Evolutionary conservation across 2,329 filamentous ascomycete species (phyloP).

Genomic region (Fusarium palustre): DNA sequence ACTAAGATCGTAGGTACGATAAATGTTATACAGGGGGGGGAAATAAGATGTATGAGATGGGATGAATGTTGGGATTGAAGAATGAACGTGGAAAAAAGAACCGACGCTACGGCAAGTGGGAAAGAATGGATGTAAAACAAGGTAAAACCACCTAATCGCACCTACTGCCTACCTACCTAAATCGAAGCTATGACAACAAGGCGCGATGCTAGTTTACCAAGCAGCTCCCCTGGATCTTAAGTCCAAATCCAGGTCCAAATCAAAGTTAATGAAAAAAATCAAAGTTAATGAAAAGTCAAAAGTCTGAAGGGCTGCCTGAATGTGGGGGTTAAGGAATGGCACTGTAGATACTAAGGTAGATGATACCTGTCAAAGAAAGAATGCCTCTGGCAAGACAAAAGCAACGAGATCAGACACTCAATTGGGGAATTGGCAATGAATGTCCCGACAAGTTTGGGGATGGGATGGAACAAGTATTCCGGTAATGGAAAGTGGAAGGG

Average conservation of each 20-base stretch:
- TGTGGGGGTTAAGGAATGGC: not conserved
- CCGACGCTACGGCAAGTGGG: slow-evolving; percentile 36
- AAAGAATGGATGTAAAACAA: slow-evolving; percentile 27
- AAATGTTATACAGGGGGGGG: not conserved
- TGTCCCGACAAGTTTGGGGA: slow-evolving; percentile 19
- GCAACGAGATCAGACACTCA: slow-evolving; percentile 4
- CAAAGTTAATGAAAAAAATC: slow-evolving; percentile 8
- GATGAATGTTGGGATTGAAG: slow-evolving; percentile 25
- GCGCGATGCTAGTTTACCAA: slow-evolving; percentile 33
- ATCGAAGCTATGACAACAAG: slow-evolving; percentile 35
- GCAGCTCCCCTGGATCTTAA: slow-evolving; percentile 27
- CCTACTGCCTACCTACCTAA: not conserved
- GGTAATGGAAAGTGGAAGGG: slow-evolving; percentile 31
- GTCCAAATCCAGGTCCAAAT: slow-evolving; percentile 11
- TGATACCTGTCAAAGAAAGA: not conserved
- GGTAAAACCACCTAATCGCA: slow-evolving; percentile 2
- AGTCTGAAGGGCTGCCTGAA: not conserved
- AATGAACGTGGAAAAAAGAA: slow-evolving; percentile 31
- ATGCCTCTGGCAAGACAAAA: slow-evolving; percentile 1
- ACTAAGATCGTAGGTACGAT: too few species aligned
- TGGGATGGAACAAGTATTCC: slow-evolving; percentile 19
- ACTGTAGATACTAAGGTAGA: not conserved
- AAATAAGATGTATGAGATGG: slow-evolving; percentile 4
- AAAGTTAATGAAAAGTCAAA: slow-evolving; percentile 4
- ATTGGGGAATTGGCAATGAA: slow-evolving; percentile 19